Evolutionary conservation across 139 green algal species (phyloP), one percentile per base, ranked within the genome.

Genomic region (Pleodorina starrii): DNA sequence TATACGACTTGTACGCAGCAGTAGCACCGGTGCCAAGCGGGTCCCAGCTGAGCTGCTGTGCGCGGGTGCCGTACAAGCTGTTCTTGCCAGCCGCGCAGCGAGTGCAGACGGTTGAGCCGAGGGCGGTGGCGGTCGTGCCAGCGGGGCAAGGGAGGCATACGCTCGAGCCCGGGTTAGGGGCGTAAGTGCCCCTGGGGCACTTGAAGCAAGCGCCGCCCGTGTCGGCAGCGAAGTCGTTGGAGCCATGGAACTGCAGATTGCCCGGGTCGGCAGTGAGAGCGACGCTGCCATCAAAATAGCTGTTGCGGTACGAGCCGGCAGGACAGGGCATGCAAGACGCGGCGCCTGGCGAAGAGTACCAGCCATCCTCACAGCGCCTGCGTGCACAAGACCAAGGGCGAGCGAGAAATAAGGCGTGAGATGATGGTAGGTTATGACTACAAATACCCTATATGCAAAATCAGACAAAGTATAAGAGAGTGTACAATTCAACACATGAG

Each of bases 331-430:
- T 2, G 84, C 84, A 89, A 32, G 1, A 59, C 1, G 50, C 12
- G 1, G 69, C 44, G 36, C 48, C 69, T 0, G 69, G 29, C 27
- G 36, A 0, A 5, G 84, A 57, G 17, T 48, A 89, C 42, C 25
- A 74, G 25, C 84, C 84, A 43, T 89, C 84, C 63, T 77, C 59
- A 50, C 84, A 89, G 50, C 84, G 84, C 69, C 83, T 88, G 83
- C 50, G 40, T n/a, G n/a, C n/a, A n/a, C n/a, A n/a, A n/a, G n/a
- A n/a, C n/a, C n/a, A n/a, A n/a, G n/a, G n/a, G n/a, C n/a, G n/a
- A n/a, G n/a, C n/a, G n/a, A n/a, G n/a, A n/a, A n/a, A n/a, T n/a
- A n/a, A n/a, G n/a, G n/a, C n/a, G n/a, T n/a, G n/a, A n/a, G n/a
- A n/a, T n/a, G n/a, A n/a, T n/a, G n/a, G n/a, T n/a, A n/a, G n/a